Base-by-base conservation (phyloP, 2,329 filamentous ascomycete species). In the Aspergillus ibericus region DNA sequence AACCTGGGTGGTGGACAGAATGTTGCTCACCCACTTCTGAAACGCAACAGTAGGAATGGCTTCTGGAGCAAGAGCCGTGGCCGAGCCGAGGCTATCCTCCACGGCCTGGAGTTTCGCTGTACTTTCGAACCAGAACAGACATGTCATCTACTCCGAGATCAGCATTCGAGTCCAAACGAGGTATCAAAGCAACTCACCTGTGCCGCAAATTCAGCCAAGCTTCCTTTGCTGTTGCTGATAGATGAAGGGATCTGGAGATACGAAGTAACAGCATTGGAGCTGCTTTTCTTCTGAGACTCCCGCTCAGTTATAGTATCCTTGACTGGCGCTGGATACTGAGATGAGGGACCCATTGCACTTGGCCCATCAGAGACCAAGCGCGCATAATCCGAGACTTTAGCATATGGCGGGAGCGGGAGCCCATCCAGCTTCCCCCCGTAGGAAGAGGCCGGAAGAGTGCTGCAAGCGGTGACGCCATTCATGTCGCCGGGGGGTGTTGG, bases 71-170 rank as follows among this genome's bases (percentile, higher is more conserved):
- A 97, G 80, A 32, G 83, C 64, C 78, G 56, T 83, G 77, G 48
- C 85, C 72, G 35, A 79, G 63, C 38, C 71, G 63, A 66, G 69
- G 63, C 62, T 78, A 9, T 87, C 85, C 71, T 93, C 89, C 36
- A 93, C 91, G 58, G 85, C 83, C 66, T 89, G 85, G 15, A 98
- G 80, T 20, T 89, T 89, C n/a, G 89, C 84, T 44, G 90, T 89
- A 15, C 89, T 90, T 76, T 98, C 93, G 72, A 98, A 98, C 93
- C 95, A 98, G 78, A 98, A 97, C 13, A 99, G 82, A 71, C 93
- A 97, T 12, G 93, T 96, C 76, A 98, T 91, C 91, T 96, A 69
- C 2, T 58, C 46, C 13, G 29, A n/a, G 13, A 25, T 67, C 44
- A 66, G 52, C 52, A 57, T 51, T 52, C 13, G 51, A 34, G 25